phyloP scores from a whole-genome alignment of 306 rosid genomes.

The Vigna unguiculata region DNA sequence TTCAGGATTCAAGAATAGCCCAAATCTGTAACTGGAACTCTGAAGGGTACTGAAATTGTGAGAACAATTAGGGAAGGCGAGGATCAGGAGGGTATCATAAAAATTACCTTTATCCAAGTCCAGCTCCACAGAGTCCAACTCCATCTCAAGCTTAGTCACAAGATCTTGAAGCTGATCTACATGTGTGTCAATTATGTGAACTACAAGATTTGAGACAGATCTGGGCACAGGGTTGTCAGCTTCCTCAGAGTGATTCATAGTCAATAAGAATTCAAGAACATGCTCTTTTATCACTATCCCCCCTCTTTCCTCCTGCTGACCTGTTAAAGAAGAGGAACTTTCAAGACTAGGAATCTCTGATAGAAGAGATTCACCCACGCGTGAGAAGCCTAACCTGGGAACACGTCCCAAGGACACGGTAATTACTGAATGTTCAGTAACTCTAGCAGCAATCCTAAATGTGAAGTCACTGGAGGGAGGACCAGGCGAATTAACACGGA shows the following conservation, averaged over 20 bases:
- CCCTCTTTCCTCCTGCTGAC: constrained; percentile 61
- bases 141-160: constrained; percentile 92
- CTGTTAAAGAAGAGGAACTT: constrained; percentile 57
- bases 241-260: constrained; percentile 98
- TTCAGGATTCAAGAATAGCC: constrained; percentile 11
- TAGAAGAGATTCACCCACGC: constrained; percentile 79
- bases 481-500: constrained; percentile 96
- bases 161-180: constrained; percentile 97
- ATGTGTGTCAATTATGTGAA: constrained; percentile 91
- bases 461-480: constrained; percentile 88
- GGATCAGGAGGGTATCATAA: constrained; percentile 12
- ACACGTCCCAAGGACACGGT: constrained; percentile 94
- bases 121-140: constrained; percentile 86
- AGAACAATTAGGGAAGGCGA: not conserved
- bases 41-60: constrained; percentile 2
- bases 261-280: constrained; percentile 92
- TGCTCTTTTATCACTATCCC: constrained; percentile 87
- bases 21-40: constrained; percentile 10
- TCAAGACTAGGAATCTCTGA: constrained; percentile 92
- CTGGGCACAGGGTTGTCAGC: constrained; percentile 94
- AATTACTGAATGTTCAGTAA: constrained; percentile 79
- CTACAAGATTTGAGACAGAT: constrained; percentile 83
- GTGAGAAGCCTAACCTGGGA: constrained; percentile 90
- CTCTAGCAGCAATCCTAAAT: constrained; percentile 89
- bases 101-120: constrained; percentile 84